Conservation (phyloP, 768 basidiomycete species). For the Plicaturopsis crispa region DNA sequence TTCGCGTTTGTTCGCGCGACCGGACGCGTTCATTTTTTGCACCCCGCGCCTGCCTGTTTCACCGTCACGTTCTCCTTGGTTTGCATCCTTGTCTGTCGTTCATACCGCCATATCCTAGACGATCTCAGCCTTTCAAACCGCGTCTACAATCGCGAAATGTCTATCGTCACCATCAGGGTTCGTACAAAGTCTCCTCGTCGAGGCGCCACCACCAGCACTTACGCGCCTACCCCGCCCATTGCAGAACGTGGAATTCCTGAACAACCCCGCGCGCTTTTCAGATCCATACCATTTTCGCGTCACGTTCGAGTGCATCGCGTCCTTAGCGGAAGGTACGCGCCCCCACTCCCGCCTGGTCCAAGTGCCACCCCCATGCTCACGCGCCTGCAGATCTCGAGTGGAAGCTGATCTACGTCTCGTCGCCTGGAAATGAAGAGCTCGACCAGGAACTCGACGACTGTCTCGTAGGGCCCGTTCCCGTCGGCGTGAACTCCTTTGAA, state of each 20-base stretch:
- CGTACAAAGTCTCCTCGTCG: constrained; percentile 12
- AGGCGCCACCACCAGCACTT: constrained; percentile 1
- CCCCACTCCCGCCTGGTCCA: not conserved
- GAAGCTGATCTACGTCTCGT: constrained; percentile 95
- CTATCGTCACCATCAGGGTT: constrained; percentile 65
- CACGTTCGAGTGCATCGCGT: constrained; percentile 94
- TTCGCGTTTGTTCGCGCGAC: too few species aligned
- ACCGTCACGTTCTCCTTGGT: too few species aligned
- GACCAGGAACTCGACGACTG: constrained; percentile 98
- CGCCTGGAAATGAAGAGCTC: constrained; percentile 81
- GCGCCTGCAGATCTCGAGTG: constrained; percentile 80
- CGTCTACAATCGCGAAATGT: constrained; percentile 31
- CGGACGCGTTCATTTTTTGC: too few species aligned
- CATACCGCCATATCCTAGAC: too few species aligned
- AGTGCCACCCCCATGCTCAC: not conserved
- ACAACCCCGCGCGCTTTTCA: constrained; percentile 88
- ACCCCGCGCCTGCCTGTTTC: too few species aligned
- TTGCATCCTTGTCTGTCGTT: too few species aligned
- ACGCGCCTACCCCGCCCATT: constrained; percentile 4
- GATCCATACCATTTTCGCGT: constrained; percentile 91
- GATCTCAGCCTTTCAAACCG: too few species aligned
- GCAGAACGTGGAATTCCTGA: constrained; percentile 84
- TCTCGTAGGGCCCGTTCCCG: constrained; percentile 93
- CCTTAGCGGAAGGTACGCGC: constrained; percentile 73
- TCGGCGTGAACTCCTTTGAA: constrained; percentile 96